phyloP scores from a whole-genome alignment of 192 early-diverging fungal species.

The Chytriomyces sp. region DNA sequence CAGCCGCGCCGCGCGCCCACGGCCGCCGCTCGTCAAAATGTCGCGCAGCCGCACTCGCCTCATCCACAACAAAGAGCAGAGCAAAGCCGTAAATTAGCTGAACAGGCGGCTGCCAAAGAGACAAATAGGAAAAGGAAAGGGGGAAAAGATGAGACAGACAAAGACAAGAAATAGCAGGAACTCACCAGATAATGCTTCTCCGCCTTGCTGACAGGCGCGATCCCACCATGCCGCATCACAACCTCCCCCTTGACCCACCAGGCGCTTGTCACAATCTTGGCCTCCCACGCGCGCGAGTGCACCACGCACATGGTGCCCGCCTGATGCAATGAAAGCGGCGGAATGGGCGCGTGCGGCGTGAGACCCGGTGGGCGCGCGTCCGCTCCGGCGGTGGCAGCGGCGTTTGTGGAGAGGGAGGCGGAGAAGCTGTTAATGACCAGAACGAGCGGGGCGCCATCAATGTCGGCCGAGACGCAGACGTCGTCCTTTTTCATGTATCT shows the following conservation, averaged over 20 bases:
- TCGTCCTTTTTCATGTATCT: conserved; percentile 72
- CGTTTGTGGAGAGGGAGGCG: conserved; percentile 24
- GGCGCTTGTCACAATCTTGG: conserved; percentile 90
- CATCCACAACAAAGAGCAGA: conserved; percentile 88
- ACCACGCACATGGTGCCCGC: conserved; percentile 95
- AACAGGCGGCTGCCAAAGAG: conserved; percentile 79
- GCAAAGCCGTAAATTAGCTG: conserved; percentile 97
- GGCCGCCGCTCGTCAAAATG: conserved; percentile 75
- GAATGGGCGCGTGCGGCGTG: conserved; percentile 57
- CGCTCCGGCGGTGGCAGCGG: not conserved
- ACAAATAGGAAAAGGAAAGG: not conserved
- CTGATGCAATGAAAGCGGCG: conserved; percentile 89
- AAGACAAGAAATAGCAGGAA: not conserved
- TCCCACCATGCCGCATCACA: conserved; percentile 76
- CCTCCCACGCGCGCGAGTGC: conserved; percentile 94
- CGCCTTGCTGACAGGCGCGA: conserved; percentile 51
- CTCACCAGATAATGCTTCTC: conserved; percentile 74
- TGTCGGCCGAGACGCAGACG: conserved; percentile 89
- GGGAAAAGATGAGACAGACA: not conserved
- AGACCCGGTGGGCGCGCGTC: conserved; percentile 17
- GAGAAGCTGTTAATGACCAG: conserved; percentile 76
- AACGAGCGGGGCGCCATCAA: conserved; percentile 88
- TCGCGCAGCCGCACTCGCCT: conserved; percentile 60
- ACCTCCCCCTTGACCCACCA: conserved; percentile 93
- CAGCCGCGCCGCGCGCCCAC: conserved; percentile 38